These are phyloP conservation scores for Kluyveromyces sp. DNA, from an alignment of 1,139 yeast genomes.

Conservation along the genomic window DNA sequence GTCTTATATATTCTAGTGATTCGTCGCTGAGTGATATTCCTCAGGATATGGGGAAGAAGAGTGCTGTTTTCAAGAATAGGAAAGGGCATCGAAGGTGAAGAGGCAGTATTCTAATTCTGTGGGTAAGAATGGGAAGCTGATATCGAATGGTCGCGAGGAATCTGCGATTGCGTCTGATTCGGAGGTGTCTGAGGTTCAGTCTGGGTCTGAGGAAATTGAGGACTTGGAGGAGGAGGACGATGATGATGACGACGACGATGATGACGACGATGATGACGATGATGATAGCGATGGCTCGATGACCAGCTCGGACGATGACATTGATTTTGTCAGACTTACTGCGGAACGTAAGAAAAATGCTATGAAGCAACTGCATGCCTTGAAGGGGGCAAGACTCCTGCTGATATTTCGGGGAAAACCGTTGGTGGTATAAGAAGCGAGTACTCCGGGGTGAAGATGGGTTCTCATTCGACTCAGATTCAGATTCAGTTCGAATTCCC, in stretches of 20 bases:
- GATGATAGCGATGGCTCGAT: constrained; percentile 30
- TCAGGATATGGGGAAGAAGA: constrained; percentile 13
- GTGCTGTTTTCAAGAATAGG: constrained; percentile 9
- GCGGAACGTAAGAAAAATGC: constrained; percentile 56
- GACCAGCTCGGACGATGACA: constrained; percentile 56
- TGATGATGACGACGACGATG: constrained; percentile 28
- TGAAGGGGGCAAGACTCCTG: constrained; percentile 30
- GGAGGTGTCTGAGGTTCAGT: constrained; percentile 23
- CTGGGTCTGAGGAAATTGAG: constrained; percentile 6
- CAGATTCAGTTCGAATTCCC: neutral
- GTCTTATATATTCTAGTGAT: constrained; percentile 30
- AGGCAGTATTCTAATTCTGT: constrained; percentile 12
- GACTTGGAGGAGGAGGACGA: constrained; percentile 25
- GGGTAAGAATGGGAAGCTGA: constrained; percentile 28
- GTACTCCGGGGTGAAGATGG: too few relatives aligned
- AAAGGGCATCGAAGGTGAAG: constrained; percentile 8
- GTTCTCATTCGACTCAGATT: neutral
- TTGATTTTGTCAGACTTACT: constrained; percentile 63
- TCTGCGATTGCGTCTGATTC: constrained; percentile 10
- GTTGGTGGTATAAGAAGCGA: neutral
- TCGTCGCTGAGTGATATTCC: constrained; percentile 27
- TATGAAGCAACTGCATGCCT: constrained; percentile 43
- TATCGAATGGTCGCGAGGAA: constrained; percentile 10
- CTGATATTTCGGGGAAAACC: constrained; percentile 1
- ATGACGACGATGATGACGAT: constrained; percentile 33